phyloP scores from a whole-genome alignment of 2,329 filamentous ascomycete species.

The Venturia asperata region DNA sequence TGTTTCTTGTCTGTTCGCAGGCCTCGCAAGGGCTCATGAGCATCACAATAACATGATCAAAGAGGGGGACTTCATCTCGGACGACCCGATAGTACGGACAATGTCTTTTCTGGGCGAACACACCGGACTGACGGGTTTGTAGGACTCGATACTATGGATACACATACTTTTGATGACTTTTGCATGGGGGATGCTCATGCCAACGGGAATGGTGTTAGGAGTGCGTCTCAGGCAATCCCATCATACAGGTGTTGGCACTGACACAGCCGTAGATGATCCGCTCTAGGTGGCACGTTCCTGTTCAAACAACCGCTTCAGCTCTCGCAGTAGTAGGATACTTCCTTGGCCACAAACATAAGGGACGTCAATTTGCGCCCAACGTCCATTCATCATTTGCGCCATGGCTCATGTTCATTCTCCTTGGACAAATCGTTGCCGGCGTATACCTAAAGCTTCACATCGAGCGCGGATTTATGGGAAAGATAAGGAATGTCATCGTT shows the following conservation, averaged over 20 bases:
- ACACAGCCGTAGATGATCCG: slow-evolving; percentile 61
- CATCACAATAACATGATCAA: slow-evolving; percentile 35
- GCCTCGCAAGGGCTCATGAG: slow-evolving; percentile 28
- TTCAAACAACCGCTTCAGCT: slow-evolving; percentile 66
- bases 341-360: slow-evolving; percentile 83
- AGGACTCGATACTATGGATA: slow-evolving; percentile 81
- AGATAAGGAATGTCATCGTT: slow-evolving; percentile 65
- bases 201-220: slow-evolving; percentile 89
- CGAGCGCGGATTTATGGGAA: slow-evolving; percentile 72
- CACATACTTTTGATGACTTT: slow-evolving; percentile 86
- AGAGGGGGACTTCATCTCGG: slow-evolving; percentile 33
- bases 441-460: slow-evolving; percentile 86
- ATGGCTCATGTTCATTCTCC: slow-evolving; percentile 70
- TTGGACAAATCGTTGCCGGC: slow-evolving; percentile 70
- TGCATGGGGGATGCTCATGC: slow-evolving; percentile 87
- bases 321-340: slow-evolving; percentile 81
- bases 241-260: slow-evolving; percentile 8
- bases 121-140: slow-evolving; percentile 22
- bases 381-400: slow-evolving; percentile 76
- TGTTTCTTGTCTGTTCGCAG: slow-evolving; percentile 2
- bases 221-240: slow-evolving; percentile 46
- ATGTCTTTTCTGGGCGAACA: slow-evolving; percentile 7
- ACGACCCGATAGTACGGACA: slow-evolving; percentile 30
- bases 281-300: slow-evolving; percentile 88
- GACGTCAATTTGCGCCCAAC: slow-evolving; percentile 76